phyloP scores from a whole-genome alignment of 371 early-diverging fungal species.

The Saksenaea vasiformis region DNA sequence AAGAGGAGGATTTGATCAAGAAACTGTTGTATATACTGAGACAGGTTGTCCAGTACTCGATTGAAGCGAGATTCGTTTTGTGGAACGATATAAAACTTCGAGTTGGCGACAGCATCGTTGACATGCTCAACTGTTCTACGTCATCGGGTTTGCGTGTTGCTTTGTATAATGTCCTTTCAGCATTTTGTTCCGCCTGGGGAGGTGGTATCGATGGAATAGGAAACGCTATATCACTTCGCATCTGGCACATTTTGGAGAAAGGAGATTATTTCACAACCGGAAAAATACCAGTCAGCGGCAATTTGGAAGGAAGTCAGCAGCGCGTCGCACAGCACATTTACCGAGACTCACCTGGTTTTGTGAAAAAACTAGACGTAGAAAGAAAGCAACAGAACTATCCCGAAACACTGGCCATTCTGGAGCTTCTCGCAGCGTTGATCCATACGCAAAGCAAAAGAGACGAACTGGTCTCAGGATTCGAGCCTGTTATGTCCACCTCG shows the following conservation, averaged over 20 bases:
- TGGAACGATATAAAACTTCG: conserved; percentile 16
- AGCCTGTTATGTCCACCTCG: conserved; percentile 40
- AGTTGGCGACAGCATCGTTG: conserved; percentile 18
- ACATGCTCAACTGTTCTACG: conserved; percentile 28
- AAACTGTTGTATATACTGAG: conserved; percentile 27
- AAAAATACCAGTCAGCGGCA: conserved; percentile 12
- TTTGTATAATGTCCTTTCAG: conserved; percentile 25
- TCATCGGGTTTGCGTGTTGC: conserved; percentile 22
- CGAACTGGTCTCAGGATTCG: conserved; percentile 30
- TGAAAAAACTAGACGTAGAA: conserved; percentile 22
- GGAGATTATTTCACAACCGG: conserved; percentile 26
- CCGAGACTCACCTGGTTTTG: conserved; percentile 9
- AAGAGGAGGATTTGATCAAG: conserved; percentile 24
- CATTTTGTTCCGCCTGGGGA: conserved; percentile 38
- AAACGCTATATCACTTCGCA: conserved; percentile 17
- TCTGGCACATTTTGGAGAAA: conserved; percentile 29
- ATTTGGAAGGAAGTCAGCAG: background rate
- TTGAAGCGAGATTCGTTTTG: conserved; percentile 17
- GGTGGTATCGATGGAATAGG: conserved; percentile 27
- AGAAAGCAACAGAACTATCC: conserved; percentile 71
- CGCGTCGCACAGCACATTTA: background rate
- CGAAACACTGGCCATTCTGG: conserved; percentile 78
- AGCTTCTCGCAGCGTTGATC: conserved; percentile 71
- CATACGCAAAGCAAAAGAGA: conserved; percentile 50
- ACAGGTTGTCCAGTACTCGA: conserved; percentile 34